Evolutionary conservation across 2,329 filamentous ascomycete genomes (phyloP).

Genomic region (Neonectria ditissima): DNA sequence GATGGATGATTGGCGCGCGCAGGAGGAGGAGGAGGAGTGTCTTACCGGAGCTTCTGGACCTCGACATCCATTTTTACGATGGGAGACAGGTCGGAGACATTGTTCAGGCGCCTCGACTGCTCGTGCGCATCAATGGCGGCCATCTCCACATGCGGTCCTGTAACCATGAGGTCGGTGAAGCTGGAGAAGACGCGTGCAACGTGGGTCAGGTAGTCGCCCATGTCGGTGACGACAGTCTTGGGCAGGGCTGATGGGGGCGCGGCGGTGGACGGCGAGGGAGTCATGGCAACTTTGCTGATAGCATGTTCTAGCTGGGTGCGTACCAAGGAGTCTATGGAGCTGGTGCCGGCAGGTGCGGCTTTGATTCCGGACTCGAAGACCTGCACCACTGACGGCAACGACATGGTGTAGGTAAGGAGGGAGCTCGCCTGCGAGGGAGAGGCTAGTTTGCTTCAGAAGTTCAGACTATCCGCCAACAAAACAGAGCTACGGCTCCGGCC

Average conservation of each 20-base stretch:
- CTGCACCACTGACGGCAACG: slow-evolving; percentile 43
- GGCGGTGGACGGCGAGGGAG: slow-evolving; percentile 22
- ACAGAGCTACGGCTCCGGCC: slow-evolving; percentile 31
- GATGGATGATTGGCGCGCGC: neutral
- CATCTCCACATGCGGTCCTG: slow-evolving; percentile 49
- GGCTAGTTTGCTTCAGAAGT: slow-evolving; percentile 33
- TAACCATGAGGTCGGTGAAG: slow-evolving; percentile 50
- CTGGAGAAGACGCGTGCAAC: slow-evolving; percentile 50
- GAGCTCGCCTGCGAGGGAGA: slow-evolving; percentile 18
- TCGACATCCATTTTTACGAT: slow-evolving; percentile 50
- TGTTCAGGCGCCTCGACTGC: slow-evolving; percentile 38
- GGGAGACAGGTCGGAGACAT: slow-evolving; percentile 46
- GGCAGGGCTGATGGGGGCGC: slow-evolving; percentile 16
- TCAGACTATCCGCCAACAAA: slow-evolving; percentile 23
- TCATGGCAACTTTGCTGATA: slow-evolving; percentile 40
- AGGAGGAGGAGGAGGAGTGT: too few species aligned
- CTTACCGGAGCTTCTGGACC: slow-evolving; percentile 51
- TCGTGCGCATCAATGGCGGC: slow-evolving; percentile 46
- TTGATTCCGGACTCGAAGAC: slow-evolving; percentile 48
- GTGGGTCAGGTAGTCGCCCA: slow-evolving; percentile 52
- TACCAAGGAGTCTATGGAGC: slow-evolving; percentile 45
- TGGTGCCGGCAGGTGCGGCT: slow-evolving; percentile 30
- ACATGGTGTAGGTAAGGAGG: slow-evolving; percentile 35
- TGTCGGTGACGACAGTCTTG: slow-evolving; percentile 48
- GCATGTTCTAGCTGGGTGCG: slow-evolving; percentile 44